phyloP scores from a whole-genome alignment of 257 asterid genomes.

The Penstemon davidsonii region DNA sequence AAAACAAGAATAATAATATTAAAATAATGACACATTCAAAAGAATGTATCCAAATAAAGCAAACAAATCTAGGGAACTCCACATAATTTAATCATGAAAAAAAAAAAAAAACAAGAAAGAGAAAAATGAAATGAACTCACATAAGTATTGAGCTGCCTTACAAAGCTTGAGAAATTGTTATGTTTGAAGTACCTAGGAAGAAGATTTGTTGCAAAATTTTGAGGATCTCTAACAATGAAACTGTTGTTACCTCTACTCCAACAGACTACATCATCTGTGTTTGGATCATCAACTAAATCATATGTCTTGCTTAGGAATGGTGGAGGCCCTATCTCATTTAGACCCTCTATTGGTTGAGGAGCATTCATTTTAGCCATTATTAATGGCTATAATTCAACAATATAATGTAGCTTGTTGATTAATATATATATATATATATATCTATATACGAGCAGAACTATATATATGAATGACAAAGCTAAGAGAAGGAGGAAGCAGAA shows the following conservation, averaged over 20 bases:
- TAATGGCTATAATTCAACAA: background rate
- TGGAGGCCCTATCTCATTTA: constrained; percentile 54
- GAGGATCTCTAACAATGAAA: constrained; percentile 82
- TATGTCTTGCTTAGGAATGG: constrained; percentile 78
- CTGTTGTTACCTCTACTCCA: constrained; percentile 81
- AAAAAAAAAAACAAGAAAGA: background rate
- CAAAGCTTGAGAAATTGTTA: constrained; percentile 76
- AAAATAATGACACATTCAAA: constrained; percentile 20
- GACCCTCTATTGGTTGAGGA: constrained; percentile 62
- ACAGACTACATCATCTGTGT: constrained; percentile 50
- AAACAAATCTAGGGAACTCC: constrained; percentile 26
- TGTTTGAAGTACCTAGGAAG: constrained; percentile 88
- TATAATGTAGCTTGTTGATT: constrained; percentile 6
- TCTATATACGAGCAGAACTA: no score
- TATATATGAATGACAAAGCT: background rate
- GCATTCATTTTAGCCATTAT: background rate
- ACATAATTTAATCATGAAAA: background rate
- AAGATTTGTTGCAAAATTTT: constrained; percentile 51
- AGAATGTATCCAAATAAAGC: background rate
- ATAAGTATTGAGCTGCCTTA: constrained; percentile 78
- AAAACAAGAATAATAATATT: constrained; percentile 3
- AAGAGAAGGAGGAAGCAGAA: background rate
- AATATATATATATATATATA: background rate
- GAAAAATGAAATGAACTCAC: constrained; percentile 36
- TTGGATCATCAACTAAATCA: constrained; percentile 71